These are phyloP conservation scores for Herpetospermum pedunculosum DNA, from an alignment of 306 rosid species.

Conservation along the genomic window DNA sequence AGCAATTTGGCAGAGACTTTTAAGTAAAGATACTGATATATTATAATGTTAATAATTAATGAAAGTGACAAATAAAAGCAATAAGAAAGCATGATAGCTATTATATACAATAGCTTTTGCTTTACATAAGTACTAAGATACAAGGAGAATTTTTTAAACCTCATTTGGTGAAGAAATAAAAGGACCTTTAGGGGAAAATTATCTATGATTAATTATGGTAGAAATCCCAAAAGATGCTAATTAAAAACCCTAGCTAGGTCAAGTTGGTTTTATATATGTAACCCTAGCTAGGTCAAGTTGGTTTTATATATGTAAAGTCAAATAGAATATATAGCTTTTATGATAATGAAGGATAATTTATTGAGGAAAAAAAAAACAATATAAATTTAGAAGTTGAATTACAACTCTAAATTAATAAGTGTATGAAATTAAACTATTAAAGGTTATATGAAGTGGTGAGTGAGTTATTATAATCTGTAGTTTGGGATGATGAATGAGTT, in stretches of 20 bases:
- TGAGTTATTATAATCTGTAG: too few species aligned
- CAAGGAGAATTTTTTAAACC: neutral
- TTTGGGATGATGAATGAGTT: too few species aligned
- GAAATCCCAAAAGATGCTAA: neutral
- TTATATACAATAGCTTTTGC: neutral
- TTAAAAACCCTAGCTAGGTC: neutral
- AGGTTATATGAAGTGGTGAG: too few species aligned
- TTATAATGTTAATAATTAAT: neutral
- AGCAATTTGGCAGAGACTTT: neutral
- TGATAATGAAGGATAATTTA: too few species aligned
- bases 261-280: neutral
- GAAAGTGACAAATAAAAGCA: neutral
- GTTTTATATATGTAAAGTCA: neutral
- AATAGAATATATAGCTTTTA: neutral
- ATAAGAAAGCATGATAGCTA: neutral
- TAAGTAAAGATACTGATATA: neutral
- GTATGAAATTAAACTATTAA: too few species aligned
- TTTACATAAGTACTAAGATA: neutral
- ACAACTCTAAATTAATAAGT: too few species aligned
- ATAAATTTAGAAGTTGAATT: too few species aligned
- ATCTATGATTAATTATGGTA: neutral
- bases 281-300: neutral
- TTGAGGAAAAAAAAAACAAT: too few species aligned
- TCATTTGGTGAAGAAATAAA: neutral
- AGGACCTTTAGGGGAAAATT: neutral